Conservation (phyloP, 257 asterid genomes). For the Solanum lignicaule region DNA sequence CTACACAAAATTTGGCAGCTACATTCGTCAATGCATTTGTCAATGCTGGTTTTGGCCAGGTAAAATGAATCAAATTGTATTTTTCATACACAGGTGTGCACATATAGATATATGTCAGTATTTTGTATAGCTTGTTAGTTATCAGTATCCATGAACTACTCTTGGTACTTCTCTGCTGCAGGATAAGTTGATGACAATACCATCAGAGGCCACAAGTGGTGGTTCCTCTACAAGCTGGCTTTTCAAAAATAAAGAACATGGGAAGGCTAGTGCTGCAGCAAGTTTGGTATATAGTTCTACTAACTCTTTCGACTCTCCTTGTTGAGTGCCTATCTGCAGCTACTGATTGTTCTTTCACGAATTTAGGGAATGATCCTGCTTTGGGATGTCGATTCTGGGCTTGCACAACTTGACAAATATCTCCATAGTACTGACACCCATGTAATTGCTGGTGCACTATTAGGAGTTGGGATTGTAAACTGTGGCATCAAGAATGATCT, state of each 20-base stretch:
- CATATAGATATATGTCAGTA: background rate
- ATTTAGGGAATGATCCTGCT: conserved; percentile 86
- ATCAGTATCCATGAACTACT: background rate
- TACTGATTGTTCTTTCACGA: conserved; percentile 5
- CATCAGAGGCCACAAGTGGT: conserved; percentile 72
- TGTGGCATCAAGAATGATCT: conserved; percentile 72
- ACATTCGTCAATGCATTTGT: conserved; percentile 97
- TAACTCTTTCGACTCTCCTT: background rate
- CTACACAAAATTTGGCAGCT: conserved; percentile 93
- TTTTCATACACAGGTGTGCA: background rate
- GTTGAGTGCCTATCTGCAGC: background rate
- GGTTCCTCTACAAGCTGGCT: conserved; percentile 83
- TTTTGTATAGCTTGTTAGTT: background rate
- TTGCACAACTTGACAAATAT: conserved; percentile 87
- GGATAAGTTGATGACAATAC: conserved; percentile 91
- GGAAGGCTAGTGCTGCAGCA: conserved; percentile 95
- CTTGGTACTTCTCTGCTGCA: conserved; percentile 10
- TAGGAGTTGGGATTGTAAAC: conserved; percentile 89
- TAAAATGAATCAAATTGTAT: conserved; percentile 3
- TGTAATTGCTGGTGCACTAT: conserved; percentile 70
- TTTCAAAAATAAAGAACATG: conserved; percentile 85
- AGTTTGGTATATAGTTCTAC: conserved; percentile 52
- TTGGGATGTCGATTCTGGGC: conserved; percentile 96
- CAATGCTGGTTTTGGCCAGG: conserved; percentile 98
- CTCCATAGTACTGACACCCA: conserved; percentile 71